phyloP scores from a whole-genome alignment of 306 rosid genomes.

The Fragaria ananassa region DNA sequence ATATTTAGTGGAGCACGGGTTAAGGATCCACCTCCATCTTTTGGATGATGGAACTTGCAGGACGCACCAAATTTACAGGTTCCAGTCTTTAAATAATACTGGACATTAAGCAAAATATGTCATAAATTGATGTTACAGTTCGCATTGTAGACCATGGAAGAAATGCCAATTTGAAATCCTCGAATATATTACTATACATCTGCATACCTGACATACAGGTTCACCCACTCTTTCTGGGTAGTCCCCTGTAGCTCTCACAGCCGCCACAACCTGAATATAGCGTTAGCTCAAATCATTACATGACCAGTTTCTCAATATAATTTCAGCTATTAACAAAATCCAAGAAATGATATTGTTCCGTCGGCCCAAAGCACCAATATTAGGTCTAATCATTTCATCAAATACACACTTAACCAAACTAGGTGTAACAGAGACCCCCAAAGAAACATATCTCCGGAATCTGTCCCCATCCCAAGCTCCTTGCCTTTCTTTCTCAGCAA shows the following conservation, averaged over 20 bases:
- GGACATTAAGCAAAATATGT: constrained; percentile 22
- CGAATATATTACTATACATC: not conserved
- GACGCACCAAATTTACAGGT: constrained; percentile 91
- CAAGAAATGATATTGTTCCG: not conserved
- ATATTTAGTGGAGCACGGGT: constrained; percentile 75
- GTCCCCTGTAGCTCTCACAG: constrained; percentile 93
- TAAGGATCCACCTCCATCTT: constrained; percentile 72
- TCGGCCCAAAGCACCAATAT: not conserved
- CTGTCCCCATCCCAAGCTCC: not conserved
- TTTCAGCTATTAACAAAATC: not conserved
- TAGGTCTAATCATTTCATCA: not conserved
- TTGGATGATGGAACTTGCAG: constrained; percentile 90
- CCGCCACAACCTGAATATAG: constrained; percentile 62
- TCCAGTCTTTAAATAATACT: constrained; percentile 89
- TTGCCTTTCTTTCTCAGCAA: not conserved
- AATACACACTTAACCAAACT: not conserved
- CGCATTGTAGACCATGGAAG: constrained; percentile 10
- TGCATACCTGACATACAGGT: constrained; percentile 74
- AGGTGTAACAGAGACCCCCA: not conserved
- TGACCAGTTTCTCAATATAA: not conserved
- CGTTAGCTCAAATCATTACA: constrained; percentile 20
- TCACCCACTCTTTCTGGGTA: constrained; percentile 85
- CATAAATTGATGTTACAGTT: constrained; percentile 14
- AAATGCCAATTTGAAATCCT: not conserved
- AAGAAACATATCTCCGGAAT: constrained; percentile 5